A percentile compares a stretch with the other conserved stretches of the same genome.
Conservation (phyloP, 2,329 filamentous ascomycete genomes). For the Aspergillus felis region DNA sequence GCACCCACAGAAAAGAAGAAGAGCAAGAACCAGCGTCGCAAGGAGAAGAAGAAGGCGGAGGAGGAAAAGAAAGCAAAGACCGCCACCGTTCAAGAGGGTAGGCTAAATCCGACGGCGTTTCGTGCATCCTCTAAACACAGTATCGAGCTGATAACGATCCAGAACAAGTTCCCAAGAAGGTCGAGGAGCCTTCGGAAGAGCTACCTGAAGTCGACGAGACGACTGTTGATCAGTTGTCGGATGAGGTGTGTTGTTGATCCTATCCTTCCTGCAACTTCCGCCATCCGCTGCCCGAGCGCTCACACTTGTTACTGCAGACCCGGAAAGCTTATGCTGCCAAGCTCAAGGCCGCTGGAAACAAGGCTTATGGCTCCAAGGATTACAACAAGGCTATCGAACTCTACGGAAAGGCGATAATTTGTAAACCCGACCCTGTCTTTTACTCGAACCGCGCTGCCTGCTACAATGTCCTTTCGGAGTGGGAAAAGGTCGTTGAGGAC, state of each 20-base stretch:
- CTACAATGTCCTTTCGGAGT: constrained; percentile 88
- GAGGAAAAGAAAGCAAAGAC: constrained; percentile 54
- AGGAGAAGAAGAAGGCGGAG: constrained; percentile 56
- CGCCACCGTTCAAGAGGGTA: constrained; percentile 35
- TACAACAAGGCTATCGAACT: constrained; percentile 91
- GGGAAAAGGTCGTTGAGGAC: constrained; percentile 95
- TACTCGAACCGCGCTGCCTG: constrained; percentile 98
- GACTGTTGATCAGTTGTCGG: constrained; percentile 44
- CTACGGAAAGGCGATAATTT: constrained; percentile 92
- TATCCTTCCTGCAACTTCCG: not conserved
- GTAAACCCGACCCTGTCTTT: constrained; percentile 96
- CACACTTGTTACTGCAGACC: constrained; percentile 49
- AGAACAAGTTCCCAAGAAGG: constrained; percentile 42
- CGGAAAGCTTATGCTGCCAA: constrained; percentile 84
- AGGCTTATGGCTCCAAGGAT: constrained; percentile 90
- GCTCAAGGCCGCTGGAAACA: constrained; percentile 93
- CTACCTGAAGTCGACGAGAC: constrained; percentile 61
- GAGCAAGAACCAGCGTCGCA: constrained; percentile 87
- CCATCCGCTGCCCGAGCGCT: not conserved
- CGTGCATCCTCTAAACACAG: constrained; percentile 26
- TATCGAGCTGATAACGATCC: constrained; percentile 14
- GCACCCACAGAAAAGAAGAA: constrained; percentile 57
- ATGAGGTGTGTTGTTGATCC: constrained; percentile 38
- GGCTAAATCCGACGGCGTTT: constrained; percentile 28
- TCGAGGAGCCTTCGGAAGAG: constrained; percentile 57